Evolutionary conservation across 2,329 filamentous ascomycete genomes (phyloP).

Genomic region (Verticillium klebahnii): DNA sequence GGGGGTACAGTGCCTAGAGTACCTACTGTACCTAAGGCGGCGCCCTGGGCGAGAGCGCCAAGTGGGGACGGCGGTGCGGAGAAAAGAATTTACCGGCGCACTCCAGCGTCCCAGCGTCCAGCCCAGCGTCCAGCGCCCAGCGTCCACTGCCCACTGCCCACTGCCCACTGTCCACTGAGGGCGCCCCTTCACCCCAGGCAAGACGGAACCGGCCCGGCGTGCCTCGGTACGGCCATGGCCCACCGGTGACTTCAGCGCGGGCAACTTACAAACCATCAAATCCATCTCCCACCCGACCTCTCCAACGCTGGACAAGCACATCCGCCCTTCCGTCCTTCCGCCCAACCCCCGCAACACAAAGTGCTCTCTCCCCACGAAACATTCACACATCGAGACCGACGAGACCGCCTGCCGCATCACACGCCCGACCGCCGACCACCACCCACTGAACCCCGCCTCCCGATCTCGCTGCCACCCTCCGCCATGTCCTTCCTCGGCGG

Average conservation of each 20-base stretch:
- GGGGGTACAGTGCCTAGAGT: too few relatives aligned
- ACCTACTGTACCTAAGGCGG: too few relatives aligned
- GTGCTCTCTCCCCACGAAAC: neutral
- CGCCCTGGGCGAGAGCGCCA: too few relatives aligned
- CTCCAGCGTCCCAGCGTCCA: too few relatives aligned
- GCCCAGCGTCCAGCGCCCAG: too few relatives aligned
- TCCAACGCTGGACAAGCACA: neutral
- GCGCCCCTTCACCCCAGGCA: too few relatives aligned
- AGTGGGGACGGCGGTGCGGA: too few relatives aligned
- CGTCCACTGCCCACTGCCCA: too few relatives aligned
- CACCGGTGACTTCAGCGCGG: neutral
- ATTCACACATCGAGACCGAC: neutral
- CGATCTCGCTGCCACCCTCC: conserved; percentile 1
- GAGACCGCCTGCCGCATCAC: neutral
- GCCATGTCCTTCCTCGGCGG: conserved; percentile 94
- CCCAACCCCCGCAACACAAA: neutral
- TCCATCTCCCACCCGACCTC: neutral
- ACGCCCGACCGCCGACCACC: neutral
- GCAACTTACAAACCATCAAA: neutral
- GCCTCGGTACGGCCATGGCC: neutral
- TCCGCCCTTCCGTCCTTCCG: neutral
- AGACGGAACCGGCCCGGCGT: neutral
- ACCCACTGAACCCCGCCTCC: neutral
- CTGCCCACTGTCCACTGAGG: too few relatives aligned
- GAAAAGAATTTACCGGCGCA: too few relatives aligned